These are phyloP conservation scores for Chrysanthemum seticuspe DNA, from an alignment of 129 eudicot species.

Conservation along the genomic window DNA sequence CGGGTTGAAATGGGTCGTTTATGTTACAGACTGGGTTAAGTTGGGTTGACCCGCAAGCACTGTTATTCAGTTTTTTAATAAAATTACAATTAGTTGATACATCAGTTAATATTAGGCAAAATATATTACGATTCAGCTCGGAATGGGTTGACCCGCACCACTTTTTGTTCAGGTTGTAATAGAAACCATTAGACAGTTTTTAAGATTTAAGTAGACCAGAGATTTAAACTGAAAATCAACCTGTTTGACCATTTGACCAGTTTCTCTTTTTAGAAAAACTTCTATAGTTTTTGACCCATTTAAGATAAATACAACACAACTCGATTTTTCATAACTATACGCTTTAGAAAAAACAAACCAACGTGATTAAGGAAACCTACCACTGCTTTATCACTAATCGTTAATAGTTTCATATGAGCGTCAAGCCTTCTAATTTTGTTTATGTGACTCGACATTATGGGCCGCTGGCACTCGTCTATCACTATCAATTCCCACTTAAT, in stretches of 20 bases:
- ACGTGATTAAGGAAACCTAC: constrained; percentile 9
- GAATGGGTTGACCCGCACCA: neutral
- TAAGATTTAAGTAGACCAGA: neutral
- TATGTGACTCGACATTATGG: constrained; percentile 5
- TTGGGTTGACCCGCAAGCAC: neutral
- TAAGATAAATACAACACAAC: neutral
- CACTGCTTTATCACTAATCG: constrained; percentile 25
- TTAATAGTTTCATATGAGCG: constrained; percentile 42
- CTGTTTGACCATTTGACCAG: neutral
- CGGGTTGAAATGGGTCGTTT: too few species aligned
- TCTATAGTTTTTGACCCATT: neutral
- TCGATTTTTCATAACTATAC: neutral
- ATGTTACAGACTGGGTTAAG: too few species aligned
- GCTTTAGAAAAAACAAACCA: too few species aligned
- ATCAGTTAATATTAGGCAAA: neutral
- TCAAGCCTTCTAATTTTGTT: constrained; percentile 25
- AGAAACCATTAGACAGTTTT: too few species aligned
- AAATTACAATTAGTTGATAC: too few species aligned
- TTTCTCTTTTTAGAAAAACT: neutral
- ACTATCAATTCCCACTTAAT: constrained; percentile 44
- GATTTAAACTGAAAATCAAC: neutral
- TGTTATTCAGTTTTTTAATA: too few species aligned
- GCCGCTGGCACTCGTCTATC: constrained; percentile 41
- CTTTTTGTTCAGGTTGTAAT: too few species aligned
- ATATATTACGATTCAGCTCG: neutral